A percentile compares a stretch with the other conserved stretches of the same genome.
Conservation (phyloP, 176 grass and related monocot genomes). For the Tuctoria greenei region DNA sequence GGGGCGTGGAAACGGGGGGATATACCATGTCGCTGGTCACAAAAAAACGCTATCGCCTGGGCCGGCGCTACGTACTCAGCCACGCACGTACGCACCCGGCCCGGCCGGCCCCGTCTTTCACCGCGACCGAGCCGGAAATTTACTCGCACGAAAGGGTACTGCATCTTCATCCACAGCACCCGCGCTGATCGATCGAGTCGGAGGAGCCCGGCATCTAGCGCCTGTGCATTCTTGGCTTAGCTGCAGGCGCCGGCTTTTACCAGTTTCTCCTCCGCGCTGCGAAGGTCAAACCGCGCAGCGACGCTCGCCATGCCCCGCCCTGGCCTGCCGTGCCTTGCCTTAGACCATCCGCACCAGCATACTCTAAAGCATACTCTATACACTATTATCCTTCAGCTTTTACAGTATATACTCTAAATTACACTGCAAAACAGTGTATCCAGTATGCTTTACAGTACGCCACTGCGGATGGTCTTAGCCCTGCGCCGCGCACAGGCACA, state of each 20-base stretch:
- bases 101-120: not conserved
- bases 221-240: too few species aligned
- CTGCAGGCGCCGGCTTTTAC: not conserved
- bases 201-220: too few species aligned
- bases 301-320: too few species aligned
- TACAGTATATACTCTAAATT: too few species aligned
- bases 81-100: not conserved
- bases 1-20: not conserved
- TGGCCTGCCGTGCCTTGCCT: too few species aligned
- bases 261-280: not conserved
- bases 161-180: not conserved
- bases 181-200: not conserved
- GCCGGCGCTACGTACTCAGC: not conserved
- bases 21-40: not conserved
- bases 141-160: not conserved
- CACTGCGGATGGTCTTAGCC: too few species aligned
- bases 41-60: conserved; percentile 5
- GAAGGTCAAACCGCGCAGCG: conserved; percentile 12
- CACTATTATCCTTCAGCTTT: too few species aligned
- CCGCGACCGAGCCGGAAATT: not conserved
- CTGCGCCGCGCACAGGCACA: not conserved
- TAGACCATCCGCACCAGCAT: too few species aligned
- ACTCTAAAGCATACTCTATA: too few species aligned
- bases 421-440: too few species aligned
- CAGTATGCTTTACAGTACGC: too few species aligned